Conservation (phyloP, 2,329 filamentous ascomycete genomes). For the Epichloe coenophiala region DNA sequence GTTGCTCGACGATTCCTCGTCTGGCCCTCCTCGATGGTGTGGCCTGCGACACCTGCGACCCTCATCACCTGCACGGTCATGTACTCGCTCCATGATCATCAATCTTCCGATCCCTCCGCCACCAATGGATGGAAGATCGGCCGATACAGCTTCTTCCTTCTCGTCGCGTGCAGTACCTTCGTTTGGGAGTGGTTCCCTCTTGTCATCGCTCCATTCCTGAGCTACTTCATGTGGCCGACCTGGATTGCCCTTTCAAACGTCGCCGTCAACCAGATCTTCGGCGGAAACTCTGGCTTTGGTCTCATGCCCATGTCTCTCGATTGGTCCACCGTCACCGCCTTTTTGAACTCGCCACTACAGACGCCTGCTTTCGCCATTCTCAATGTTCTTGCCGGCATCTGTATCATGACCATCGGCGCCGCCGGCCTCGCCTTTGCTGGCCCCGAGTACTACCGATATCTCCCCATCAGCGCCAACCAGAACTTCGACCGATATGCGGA, state of each 20-base stretch:
- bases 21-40: constrained; percentile 50
- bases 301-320: constrained; percentile 54
- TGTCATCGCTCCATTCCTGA: constrained; percentile 44
- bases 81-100: constrained; percentile 50
- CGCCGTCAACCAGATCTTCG: constrained; percentile 52
- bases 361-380: constrained; percentile 46
- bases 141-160: constrained; percentile 44
- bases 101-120: constrained; percentile 33
- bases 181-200: constrained; percentile 46
- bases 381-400: constrained; percentile 41
- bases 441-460: constrained; percentile 37
- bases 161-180: constrained; percentile 36
- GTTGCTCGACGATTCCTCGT: constrained; percentile 45
- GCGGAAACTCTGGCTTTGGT: constrained; percentile 45
- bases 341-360: constrained; percentile 42
- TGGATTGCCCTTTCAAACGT: constrained; percentile 50
- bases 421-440: constrained; percentile 38
- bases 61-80: constrained; percentile 50
- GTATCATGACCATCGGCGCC: constrained; percentile 37
- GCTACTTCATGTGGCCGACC: constrained; percentile 44
- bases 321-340: constrained; percentile 48
- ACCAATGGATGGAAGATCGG: constrained; percentile 45
- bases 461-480: constrained; percentile 39
- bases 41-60: constrained; percentile 34
- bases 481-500: constrained; percentile 47